These are phyloP conservation scores for Lasiosphaeriaceae sp. DNA, from an alignment of 495 filamentous ascomycete species.

Conservation along the genomic window DNA sequence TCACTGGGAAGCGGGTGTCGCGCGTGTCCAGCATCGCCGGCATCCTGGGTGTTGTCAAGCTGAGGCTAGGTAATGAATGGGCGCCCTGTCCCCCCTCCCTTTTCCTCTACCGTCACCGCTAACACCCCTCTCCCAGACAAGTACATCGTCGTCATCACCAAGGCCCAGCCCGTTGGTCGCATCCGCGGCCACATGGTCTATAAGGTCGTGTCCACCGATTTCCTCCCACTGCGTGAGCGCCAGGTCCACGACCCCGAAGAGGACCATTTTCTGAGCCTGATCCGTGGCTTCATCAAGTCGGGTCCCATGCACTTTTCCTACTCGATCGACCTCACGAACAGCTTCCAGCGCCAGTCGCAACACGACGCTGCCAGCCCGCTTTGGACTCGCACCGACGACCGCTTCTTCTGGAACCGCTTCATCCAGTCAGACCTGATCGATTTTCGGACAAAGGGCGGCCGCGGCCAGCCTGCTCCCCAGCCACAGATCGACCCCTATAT, in stretches of 20 bases:
- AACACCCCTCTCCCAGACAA: constrained; percentile 59
- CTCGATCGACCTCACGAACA: constrained; percentile 89
- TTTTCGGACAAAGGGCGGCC: constrained; percentile 55
- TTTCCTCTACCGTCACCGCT: neutral
- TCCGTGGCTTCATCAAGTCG: constrained; percentile 72
- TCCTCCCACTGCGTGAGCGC: constrained; percentile 90
- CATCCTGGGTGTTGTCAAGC: constrained; percentile 84
- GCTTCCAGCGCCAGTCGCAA: constrained; percentile 85
- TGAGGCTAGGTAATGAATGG: constrained; percentile 90
- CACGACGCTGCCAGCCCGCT: constrained; percentile 64
- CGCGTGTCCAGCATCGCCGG: constrained; percentile 75
- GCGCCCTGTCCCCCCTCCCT: constrained; percentile 1
- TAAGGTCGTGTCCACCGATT: constrained; percentile 84
- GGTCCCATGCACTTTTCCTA: constrained; percentile 98
- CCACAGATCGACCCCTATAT: constrained; percentile 87
- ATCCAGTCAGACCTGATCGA: constrained; percentile 88
- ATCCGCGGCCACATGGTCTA: constrained; percentile 92
- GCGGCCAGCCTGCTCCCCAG: constrained; percentile 61
- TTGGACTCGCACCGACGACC: constrained; percentile 91
- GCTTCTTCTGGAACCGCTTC: constrained; percentile 98
- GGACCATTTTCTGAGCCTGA: constrained; percentile 77
- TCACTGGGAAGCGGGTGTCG: constrained; percentile 75
- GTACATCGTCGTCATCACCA: constrained; percentile 94
- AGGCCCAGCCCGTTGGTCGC: constrained; percentile 83
- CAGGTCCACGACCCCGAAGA: constrained; percentile 88